A percentile compares a stretch with the other conserved stretches of the same genome.
Conservation (phyloP, 2,329 filamentous ascomycete genomes). For the Pyricularia sp. region DNA sequence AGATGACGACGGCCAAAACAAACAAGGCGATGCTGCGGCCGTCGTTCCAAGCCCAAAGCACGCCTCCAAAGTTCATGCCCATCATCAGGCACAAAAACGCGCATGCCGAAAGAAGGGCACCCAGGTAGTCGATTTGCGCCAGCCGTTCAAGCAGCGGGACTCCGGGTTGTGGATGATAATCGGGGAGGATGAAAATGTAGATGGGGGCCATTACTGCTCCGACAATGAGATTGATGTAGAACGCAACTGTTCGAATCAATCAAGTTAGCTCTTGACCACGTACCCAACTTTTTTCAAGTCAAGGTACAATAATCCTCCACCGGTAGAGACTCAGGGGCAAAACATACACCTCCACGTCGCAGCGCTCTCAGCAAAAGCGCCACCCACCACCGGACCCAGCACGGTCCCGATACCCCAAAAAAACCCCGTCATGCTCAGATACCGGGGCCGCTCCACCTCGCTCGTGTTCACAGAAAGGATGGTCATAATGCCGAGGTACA, state of each 20-base stretch:
- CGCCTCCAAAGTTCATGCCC: conserved; percentile 41
- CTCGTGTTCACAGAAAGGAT: conserved; percentile 5
- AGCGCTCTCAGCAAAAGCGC: conserved; percentile 29
- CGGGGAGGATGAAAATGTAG: conserved; percentile 21
- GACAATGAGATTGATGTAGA: conserved; percentile 48
- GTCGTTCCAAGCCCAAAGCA: conserved; percentile 34
- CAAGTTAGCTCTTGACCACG: no score
- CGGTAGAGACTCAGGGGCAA: no score
- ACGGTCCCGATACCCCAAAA: conserved; percentile 35
- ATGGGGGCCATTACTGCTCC: conserved; percentile 23
- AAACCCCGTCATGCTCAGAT: conserved; percentile 22
- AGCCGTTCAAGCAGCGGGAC: conserved; percentile 15
- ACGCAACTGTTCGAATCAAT: conserved; percentile 17
- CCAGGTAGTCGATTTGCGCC: conserved; percentile 30
- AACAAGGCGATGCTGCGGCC: conserved; percentile 11
- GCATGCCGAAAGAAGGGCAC: conserved; percentile 29
- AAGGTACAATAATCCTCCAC: no score
- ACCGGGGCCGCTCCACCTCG: conserved; percentile 6
- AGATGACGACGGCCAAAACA: conserved; percentile 18
- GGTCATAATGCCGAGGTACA: conserved; percentile 8
- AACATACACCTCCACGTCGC: conserved; percentile 31
- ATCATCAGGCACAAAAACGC: conserved; percentile 32
- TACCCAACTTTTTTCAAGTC: no score
- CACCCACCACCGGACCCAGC: conserved; percentile 37
- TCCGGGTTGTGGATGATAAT: conserved; percentile 10